These are phyloP conservation scores for Blastomyces parvus DNA, from an alignment of 2,329 filamentous ascomycete genomes.

Conservation along the genomic window DNA sequence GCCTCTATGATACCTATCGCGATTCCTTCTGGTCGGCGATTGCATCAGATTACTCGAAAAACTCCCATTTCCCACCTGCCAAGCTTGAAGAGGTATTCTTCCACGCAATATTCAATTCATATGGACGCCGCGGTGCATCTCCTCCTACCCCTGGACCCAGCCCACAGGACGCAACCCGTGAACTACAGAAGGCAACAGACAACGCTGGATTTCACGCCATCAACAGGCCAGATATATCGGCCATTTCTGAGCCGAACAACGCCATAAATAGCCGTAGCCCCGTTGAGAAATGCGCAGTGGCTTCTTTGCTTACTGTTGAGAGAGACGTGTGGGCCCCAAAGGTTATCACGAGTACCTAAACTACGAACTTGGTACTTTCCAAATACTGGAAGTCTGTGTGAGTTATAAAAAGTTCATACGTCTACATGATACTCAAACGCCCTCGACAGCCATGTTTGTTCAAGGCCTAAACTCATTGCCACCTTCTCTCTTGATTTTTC, in stretches of 20 bases:
- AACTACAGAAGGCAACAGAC: conserved; percentile 11
- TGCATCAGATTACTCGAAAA: conserved; percentile 54
- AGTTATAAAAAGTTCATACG: background rate
- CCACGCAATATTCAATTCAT: conserved; percentile 10
- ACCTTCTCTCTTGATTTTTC: background rate
- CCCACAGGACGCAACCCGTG: conserved; percentile 14
- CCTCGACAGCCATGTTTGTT: background rate
- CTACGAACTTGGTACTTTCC: background rate
- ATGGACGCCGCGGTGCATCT: conserved; percentile 10
- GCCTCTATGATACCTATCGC: conserved; percentile 61
- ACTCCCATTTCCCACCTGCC: conserved; percentile 13
- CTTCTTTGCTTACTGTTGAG: conserved; percentile 19
- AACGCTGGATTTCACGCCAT: conserved; percentile 16
- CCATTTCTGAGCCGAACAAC: conserved; percentile 6
- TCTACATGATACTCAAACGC: background rate
- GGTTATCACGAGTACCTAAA: background rate
- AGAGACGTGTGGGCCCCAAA: conserved; percentile 16
- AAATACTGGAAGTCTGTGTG: background rate
- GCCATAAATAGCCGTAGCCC: conserved; percentile 11
- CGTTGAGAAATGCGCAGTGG: conserved; percentile 20
- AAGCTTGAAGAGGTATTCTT: conserved; percentile 21
- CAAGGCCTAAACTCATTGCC: background rate
- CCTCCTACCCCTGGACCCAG: conserved; percentile 20
- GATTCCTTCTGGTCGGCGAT: conserved; percentile 64
- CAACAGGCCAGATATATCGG: conserved; percentile 10